Evolutionary conservation across 306 rosid species (phyloP).

Genomic region (Calophaca sinica): DNA sequence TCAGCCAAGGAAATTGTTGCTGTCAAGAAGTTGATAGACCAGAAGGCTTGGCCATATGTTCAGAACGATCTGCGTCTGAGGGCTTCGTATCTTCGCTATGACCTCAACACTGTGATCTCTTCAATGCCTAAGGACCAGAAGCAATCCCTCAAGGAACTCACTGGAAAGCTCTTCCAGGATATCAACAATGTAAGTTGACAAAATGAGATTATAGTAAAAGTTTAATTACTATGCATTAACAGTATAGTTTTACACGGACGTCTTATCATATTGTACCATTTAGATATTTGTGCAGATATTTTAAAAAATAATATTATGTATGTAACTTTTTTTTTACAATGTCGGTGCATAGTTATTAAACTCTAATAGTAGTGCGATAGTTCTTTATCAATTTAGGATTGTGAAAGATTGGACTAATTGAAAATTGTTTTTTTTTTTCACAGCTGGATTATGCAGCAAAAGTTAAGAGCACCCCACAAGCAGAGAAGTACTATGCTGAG

Average conservation of each 20-base stretch:
- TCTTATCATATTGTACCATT: too few species aligned
- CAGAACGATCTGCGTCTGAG: conserved; percentile 85
- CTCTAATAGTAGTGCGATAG: background rate
- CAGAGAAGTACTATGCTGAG: conserved; percentile 90
- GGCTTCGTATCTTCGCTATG: conserved; percentile 81
- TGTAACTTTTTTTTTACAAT: too few species aligned
- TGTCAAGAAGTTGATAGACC: conserved; percentile 78
- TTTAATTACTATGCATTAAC: too few species aligned
- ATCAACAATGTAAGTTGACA: conserved; percentile 69
- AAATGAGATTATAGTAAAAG: background rate
- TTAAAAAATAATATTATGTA: too few species aligned
- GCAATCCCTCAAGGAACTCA: conserved; percentile 74
- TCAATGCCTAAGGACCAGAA: conserved; percentile 83
- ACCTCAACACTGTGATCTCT: conserved; percentile 80
- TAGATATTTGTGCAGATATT: too few species aligned
- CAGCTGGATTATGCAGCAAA: conserved; percentile 98
- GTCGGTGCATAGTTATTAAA: too few species aligned
- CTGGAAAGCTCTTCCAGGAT: conserved; percentile 85
- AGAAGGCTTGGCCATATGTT: conserved; percentile 97
- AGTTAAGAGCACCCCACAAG: conserved; percentile 81
- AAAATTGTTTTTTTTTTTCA: background rate
- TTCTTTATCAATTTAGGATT: conserved; percentile 3
- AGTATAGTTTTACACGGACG: too few species aligned
- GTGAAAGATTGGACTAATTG: background rate
- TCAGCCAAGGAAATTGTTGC: conserved; percentile 86